Evolutionary conservation across 768 basidiomycete genomes (phyloP).

Genomic region (Daedalea quercina): DNA sequence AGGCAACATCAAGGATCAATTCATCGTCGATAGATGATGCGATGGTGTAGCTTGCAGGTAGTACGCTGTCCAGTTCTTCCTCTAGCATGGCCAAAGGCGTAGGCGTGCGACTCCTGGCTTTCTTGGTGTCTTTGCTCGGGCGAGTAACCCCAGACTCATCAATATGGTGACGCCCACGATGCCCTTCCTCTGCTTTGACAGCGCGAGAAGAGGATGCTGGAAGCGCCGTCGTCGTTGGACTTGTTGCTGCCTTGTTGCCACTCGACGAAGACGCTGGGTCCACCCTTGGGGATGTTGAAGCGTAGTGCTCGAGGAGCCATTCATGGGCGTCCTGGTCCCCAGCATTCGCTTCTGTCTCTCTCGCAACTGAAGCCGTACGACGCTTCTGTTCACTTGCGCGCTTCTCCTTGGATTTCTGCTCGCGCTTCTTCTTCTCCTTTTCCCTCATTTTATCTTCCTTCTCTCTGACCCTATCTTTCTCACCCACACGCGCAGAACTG

Average conservation of each 20-base stretch:
- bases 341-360: not conserved
- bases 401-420: not conserved
- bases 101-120: conserved; percentile 7
- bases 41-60: not conserved
- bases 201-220: not conserved
- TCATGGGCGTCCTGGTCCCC: conserved; percentile 49
- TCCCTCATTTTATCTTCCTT: not conserved
- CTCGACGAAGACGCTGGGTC: conserved; percentile 19
- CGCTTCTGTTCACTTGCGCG: not conserved
- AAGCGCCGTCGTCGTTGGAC: not conserved
- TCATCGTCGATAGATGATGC: not conserved
- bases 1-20: not conserved
- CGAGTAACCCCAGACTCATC: not conserved
- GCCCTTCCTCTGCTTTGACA: not conserved
- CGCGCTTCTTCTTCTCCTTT: conserved; percentile 7
- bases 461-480: too few relatives aligned
- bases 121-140: not conserved
- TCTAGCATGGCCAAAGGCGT: conserved; percentile 16
- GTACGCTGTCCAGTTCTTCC: conserved; percentile 8
- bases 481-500: too few relatives aligned
- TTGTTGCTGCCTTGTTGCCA: conserved; percentile 11
- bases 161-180: not conserved
- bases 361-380: not conserved
- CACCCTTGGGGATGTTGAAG: conserved; percentile 12
- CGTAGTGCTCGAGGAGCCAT: conserved; percentile 52